These are phyloP conservation scores for Wickerhamomyces chambardii DNA, from an alignment of 805 yeast genomes.

Conservation along the genomic window DNA sequence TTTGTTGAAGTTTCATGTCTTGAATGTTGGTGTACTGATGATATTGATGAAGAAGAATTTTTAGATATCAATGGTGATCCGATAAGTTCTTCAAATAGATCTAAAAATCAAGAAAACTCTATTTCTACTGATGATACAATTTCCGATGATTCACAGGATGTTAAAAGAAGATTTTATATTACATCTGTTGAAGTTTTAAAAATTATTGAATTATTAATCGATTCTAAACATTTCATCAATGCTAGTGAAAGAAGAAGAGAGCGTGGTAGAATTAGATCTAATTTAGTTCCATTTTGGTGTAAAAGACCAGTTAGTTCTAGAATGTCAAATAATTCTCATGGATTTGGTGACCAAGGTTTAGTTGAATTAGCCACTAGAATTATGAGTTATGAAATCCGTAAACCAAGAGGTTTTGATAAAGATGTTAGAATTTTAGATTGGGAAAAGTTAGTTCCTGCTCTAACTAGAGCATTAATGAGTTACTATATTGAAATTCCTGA, in stretches of 20 bases:
- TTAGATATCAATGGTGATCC: no score
- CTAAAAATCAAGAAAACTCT: not conserved
- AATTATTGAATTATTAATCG: slow-evolving; percentile 53
- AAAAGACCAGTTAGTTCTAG: slow-evolving; percentile 45
- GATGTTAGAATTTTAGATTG: slow-evolving; percentile 55
- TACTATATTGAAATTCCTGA: slow-evolving; percentile 52
- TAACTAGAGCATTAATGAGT: slow-evolving; percentile 55
- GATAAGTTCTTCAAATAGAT: not conserved
- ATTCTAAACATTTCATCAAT: slow-evolving; percentile 30
- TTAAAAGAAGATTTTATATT: slow-evolving; percentile 29
- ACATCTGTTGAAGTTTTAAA: slow-evolving; percentile 62
- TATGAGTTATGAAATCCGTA: slow-evolving; percentile 52
- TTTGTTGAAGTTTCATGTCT: slow-evolving; percentile 54
- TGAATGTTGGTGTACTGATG: slow-evolving; percentile 31
- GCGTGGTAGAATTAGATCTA: slow-evolving; percentile 58
- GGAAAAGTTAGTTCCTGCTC: slow-evolving; percentile 51
- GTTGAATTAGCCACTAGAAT: slow-evolving; percentile 54
- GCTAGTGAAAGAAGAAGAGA: slow-evolving; percentile 49
- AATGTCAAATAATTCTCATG: slow-evolving; percentile 15
- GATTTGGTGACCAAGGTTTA: slow-evolving; percentile 23
- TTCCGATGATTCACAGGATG: slow-evolving; percentile 15
- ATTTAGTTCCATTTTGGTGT: slow-evolving; percentile 61
- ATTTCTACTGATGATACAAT: slow-evolving; percentile 3
- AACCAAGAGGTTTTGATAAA: slow-evolving; percentile 63
- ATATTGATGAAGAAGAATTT: slow-evolving; percentile 17